These are phyloP conservation scores for Vanrija humicola DNA, from an alignment of 1,284 basidiomycete species.

Conservation along the genomic window DNA sequence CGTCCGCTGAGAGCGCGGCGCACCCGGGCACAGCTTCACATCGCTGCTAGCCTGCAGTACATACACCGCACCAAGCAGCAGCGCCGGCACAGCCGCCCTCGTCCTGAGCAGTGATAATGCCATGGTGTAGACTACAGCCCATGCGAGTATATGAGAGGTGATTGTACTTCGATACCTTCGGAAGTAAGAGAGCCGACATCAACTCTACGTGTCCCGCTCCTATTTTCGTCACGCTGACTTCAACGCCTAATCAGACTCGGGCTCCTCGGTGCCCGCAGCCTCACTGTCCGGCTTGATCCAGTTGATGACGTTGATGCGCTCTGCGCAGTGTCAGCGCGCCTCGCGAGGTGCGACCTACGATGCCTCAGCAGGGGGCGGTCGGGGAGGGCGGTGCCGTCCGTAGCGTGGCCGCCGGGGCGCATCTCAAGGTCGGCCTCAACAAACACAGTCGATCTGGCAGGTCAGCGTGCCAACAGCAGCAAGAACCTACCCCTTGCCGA, in stretches of 20 bases:
- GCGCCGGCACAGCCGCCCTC: too few species aligned
- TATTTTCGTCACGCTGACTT: too few species aligned
- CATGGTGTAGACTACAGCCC: too few species aligned
- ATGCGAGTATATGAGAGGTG: too few species aligned
- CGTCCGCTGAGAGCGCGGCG: too few species aligned
- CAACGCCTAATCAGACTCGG: conserved; percentile 2
- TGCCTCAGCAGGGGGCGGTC: conserved; percentile 36
- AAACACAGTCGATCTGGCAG: conserved; percentile 34
- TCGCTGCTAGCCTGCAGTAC: too few species aligned
- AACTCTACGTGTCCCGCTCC: too few species aligned
- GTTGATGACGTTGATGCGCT: conserved; percentile 28
- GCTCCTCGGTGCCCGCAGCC: conserved; percentile 5
- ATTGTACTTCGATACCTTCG: too few species aligned
- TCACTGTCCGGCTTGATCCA: conserved; percentile 18
- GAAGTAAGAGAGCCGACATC: too few species aligned
- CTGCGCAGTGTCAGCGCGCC: conserved; percentile 3
- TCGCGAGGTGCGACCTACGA: conserved; percentile 19
- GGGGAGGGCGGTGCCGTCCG: conserved; percentile 22
- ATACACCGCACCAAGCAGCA: too few species aligned
- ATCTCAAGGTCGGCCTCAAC: conserved; percentile 46
- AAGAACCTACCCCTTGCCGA: conserved; percentile 40
- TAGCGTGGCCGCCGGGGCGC: conserved; percentile 20
- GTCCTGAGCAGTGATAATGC: too few species aligned
- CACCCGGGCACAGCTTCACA: too few species aligned
- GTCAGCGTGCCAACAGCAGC: background rate